A percentile compares a stretch with the other conserved stretches of the same genome.
Conservation (phyloP, 768 basidiomycete genomes). For the Cytidiella melzeri region DNA sequence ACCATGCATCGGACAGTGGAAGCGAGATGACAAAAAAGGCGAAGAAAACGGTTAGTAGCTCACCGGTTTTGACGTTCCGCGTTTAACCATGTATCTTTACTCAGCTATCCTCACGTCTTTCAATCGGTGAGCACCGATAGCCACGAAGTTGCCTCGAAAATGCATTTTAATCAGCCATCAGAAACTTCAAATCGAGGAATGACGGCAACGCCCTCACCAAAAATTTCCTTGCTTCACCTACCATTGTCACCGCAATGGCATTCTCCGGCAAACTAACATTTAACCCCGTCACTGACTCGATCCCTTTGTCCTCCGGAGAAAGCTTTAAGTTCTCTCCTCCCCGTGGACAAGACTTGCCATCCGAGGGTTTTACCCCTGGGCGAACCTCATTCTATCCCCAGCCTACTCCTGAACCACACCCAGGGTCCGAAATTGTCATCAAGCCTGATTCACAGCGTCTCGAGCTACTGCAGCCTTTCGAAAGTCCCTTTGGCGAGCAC, state of each 20-base stretch:
- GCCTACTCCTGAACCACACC: conserved; percentile 65
- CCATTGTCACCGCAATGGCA: conserved; percentile 95
- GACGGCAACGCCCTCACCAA: conserved; percentile 92
- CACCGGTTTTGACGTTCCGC: not conserved
- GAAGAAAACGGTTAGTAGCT: conserved; percentile 80
- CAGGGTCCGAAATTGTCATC: conserved; percentile 75
- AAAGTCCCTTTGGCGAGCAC: conserved; percentile 58
- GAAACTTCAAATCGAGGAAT: conserved; percentile 90
- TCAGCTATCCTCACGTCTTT: conserved; percentile 94
- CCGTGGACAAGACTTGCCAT: conserved; percentile 76
- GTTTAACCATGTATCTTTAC: not conserved
- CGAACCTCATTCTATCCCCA: conserved; percentile 70
- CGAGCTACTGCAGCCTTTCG: conserved; percentile 82
- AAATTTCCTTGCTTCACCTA: conserved; percentile 98
- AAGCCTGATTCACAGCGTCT: conserved; percentile 74
- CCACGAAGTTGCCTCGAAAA: not conserved
- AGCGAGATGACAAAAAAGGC: conserved; percentile 78
- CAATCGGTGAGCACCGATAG: conserved; percentile 64
- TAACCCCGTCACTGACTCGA: conserved; percentile 82
- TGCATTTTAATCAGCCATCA: conserved; percentile 16
- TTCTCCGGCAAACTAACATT: conserved; percentile 93
- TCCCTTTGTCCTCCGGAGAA: conserved; percentile 61
- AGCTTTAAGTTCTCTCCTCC: conserved; percentile 84
- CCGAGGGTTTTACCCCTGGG: conserved; percentile 74
- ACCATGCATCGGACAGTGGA: conserved; percentile 99